These are phyloP conservation scores for Lactuca sativa DNA, from an alignment of 129 eudicot genomes.

Conservation along the genomic window DNA sequence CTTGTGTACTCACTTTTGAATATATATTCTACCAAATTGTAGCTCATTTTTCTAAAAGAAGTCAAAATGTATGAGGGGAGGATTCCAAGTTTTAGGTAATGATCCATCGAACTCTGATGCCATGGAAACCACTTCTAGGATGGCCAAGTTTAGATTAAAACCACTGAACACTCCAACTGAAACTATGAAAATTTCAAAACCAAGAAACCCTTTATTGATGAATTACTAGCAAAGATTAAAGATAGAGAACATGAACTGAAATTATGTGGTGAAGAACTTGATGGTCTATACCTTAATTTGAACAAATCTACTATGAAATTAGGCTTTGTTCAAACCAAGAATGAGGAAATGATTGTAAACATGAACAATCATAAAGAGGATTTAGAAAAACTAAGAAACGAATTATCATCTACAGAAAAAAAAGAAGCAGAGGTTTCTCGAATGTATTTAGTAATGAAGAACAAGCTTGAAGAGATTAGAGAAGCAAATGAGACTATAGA, in stretches of 20 bases:
- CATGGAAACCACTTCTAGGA: conserved; percentile 5
- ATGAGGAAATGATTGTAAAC: conserved; percentile 17
- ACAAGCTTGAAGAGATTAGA: conserved; percentile 50
- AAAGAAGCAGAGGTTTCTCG: conserved; percentile 43
- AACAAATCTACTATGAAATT: conserved; percentile 20
- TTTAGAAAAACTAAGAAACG: conserved; percentile 20
- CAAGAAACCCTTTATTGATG: not conserved
- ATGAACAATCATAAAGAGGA: conserved; percentile 27
- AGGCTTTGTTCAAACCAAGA: conserved; percentile 12
- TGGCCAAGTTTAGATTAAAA: conserved; percentile 5
- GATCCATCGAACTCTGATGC: conserved; percentile 7
- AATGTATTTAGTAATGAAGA: conserved; percentile 30
- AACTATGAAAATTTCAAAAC: not conserved
- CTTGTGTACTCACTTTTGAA: not conserved
- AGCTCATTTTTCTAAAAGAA: not conserved
- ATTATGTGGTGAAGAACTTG: conserved; percentile 20
- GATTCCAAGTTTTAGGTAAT: conserved; percentile 14
- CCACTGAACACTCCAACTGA: conserved; percentile 4
- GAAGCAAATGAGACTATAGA: conserved; percentile 45
- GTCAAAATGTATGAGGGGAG: conserved; percentile 23
- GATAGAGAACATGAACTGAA: conserved; percentile 23
- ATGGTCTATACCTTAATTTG: conserved; percentile 16
- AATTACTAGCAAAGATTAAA: conserved; percentile 19
- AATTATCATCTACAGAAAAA: conserved; percentile 21
- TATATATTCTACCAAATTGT: not conserved